These are phyloP conservation scores for Arthroderma sp. DNA, from an alignment of 2,329 filamentous ascomycete genomes.

Conservation along the genomic window DNA sequence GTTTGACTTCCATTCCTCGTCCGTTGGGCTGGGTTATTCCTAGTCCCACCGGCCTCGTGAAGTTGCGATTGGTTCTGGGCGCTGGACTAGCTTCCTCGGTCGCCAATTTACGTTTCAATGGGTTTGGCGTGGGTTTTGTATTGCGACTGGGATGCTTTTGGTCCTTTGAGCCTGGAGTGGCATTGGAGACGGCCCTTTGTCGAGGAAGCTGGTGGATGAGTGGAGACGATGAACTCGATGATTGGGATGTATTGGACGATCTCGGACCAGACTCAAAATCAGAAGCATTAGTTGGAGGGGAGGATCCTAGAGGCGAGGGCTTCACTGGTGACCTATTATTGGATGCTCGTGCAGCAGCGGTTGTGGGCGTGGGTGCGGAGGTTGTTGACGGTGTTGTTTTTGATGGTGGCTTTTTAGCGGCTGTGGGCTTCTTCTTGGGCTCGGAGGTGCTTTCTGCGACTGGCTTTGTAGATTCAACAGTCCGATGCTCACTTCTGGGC, in stretches of 20 bases:
- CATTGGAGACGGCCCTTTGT: constrained; percentile 12
- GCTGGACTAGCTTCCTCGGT: constrained; percentile 13
- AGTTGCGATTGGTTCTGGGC: neutral
- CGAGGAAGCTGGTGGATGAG: constrained; percentile 27
- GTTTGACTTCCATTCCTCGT: constrained; percentile 29
- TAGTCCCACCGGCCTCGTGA: constrained; percentile 14
- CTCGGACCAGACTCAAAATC: constrained; percentile 38
- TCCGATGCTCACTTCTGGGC: constrained; percentile 3
- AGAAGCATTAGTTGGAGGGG: constrained; percentile 48
- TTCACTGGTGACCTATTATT: constrained; percentile 44
- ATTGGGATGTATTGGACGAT: constrained; percentile 29
- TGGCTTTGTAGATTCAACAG: constrained; percentile 4
- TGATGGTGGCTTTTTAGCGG: constrained; percentile 6
- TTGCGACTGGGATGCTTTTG: constrained; percentile 17
- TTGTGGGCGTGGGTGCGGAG: constrained; percentile 18
- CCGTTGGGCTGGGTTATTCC: constrained; percentile 16
- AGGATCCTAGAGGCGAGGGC: constrained; percentile 48
- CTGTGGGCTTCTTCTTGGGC: constrained; percentile 2
- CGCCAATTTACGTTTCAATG: constrained; percentile 30
- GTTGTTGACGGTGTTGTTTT: constrained; percentile 25
- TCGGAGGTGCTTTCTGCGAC: neutral
- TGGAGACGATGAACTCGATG: constrained; percentile 35
- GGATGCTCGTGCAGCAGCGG: constrained; percentile 15
- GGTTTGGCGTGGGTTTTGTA: constrained; percentile 20
- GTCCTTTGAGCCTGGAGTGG: constrained; percentile 13